A percentile compares a stretch with the other conserved stretches of the same genome.
phyloP scores from a whole-genome alignment of 1,284 basidiomycete genomes.

The Albatrellus sp. region DNA sequence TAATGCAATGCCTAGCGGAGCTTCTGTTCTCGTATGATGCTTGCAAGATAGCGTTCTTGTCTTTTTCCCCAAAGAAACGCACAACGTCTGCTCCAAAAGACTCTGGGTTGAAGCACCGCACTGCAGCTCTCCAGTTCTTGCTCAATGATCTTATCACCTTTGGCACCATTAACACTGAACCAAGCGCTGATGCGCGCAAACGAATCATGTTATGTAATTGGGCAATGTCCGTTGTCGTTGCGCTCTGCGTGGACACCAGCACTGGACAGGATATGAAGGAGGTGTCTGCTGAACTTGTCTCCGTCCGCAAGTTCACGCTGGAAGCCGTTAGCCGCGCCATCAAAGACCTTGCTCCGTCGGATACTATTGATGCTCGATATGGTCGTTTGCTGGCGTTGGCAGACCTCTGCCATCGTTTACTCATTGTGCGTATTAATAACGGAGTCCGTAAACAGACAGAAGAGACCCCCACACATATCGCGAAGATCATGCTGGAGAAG shows the following conservation, averaged over 20 bases:
- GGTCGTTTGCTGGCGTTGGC: slow-evolving; percentile 81
- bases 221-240: slow-evolving; percentile 87
- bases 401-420: slow-evolving; percentile 80
- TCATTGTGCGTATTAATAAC: slow-evolving; percentile 65
- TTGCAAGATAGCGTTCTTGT: slow-evolving; percentile 83
- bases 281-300: slow-evolving; percentile 64
- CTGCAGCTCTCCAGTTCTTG: slow-evolving; percentile 63
- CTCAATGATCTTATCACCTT: slow-evolving; percentile 70
- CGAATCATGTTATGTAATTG: slow-evolving; percentile 67
- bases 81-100: slow-evolving; percentile 53
- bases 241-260: slow-evolving; percentile 79
- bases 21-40: slow-evolving; percentile 86
- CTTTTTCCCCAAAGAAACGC: slow-evolving; percentile 64
- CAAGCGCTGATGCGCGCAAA: slow-evolving; percentile 39
- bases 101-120: slow-evolving; percentile 37
- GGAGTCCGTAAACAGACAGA: slow-evolving; percentile 48
- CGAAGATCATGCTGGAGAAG: slow-evolving; percentile 98
- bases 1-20: slow-evolving; percentile 90
- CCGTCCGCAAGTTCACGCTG: slow-evolving; percentile 81
- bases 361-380: slow-evolving; percentile 71
- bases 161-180: slow-evolving; percentile 49
- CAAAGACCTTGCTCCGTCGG: slow-evolving; percentile 65
- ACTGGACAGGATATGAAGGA: slow-evolving; percentile 64
- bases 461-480: slow-evolving; percentile 81
- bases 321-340: slow-evolving; percentile 82